Percentiles rank a stretch among this genome's conserved stretches.
phyloP scores from a whole-genome alignment of 495 filamentous ascomycete genomes.

The Aspergillus leporis region DNA sequence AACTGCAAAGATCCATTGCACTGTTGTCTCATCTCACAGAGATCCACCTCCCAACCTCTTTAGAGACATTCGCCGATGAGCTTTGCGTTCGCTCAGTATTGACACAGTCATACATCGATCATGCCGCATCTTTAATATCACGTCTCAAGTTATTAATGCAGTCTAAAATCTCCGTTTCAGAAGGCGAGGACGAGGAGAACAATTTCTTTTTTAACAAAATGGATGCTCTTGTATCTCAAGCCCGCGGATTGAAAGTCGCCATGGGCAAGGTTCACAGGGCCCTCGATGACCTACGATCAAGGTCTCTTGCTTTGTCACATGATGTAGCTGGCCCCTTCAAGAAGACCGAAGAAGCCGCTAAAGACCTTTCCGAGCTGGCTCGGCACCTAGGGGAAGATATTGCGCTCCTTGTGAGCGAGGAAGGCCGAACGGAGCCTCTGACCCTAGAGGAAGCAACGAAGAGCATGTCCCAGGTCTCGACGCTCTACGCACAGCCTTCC shows the following conservation, averaged over 20 bases:
- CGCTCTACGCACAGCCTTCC: constrained; percentile 26
- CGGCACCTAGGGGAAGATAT: constrained; percentile 67
- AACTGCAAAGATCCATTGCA: constrained; percentile 77
- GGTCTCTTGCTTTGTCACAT: constrained; percentile 74
- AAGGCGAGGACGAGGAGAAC: constrained; percentile 58
- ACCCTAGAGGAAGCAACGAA: constrained; percentile 64
- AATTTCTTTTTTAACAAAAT: constrained; percentile 67
- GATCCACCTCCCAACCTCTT: constrained; percentile 68
- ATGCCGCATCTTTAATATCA: constrained; percentile 65
- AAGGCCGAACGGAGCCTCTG: constrained; percentile 67
- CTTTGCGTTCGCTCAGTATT: constrained; percentile 69
- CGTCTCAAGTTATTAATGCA: constrained; percentile 65
- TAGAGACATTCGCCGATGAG: constrained; percentile 79
- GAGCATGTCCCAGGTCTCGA: constrained; percentile 59
- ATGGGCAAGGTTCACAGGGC: constrained; percentile 75
- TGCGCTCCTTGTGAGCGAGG: constrained; percentile 65
- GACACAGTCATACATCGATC: constrained; percentile 84
- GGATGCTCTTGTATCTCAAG: constrained; percentile 70
- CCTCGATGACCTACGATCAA: constrained; percentile 72
- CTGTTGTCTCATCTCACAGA: constrained; percentile 83
- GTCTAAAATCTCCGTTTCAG: constrained; percentile 49
- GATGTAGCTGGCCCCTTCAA: constrained; percentile 53
- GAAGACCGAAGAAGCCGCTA: constrained; percentile 60
- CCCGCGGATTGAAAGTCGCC: constrained; percentile 81
- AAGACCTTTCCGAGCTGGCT: constrained; percentile 66